A percentile compares a stretch with the other conserved stretches of the same genome.
Evolutionary conservation across 495 filamentous ascomycete genomes (phyloP).

Genomic region (Wilcoxina mikolae): DNA sequence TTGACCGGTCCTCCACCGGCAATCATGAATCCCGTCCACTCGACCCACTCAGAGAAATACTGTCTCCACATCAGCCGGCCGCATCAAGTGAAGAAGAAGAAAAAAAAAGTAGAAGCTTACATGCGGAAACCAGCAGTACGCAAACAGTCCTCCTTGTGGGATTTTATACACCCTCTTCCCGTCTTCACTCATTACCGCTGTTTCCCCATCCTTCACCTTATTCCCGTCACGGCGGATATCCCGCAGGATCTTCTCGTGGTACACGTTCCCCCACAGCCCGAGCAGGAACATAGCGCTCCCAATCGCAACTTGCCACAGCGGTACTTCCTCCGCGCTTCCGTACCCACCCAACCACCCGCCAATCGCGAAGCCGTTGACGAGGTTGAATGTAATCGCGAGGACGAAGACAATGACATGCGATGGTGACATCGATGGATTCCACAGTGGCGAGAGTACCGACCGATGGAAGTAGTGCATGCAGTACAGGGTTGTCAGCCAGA

Average conservation of each 20-base stretch:
- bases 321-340: slow-evolving; percentile 44
- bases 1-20: slow-evolving; percentile 40
- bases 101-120: slow-evolving; percentile 9
- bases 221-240: slow-evolving; percentile 50
- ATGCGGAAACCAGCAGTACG: slow-evolving; percentile 72
- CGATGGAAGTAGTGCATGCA: slow-evolving; percentile 78
- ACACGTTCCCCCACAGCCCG: slow-evolving; percentile 68
- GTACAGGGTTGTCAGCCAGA: slow-evolving; percentile 20
- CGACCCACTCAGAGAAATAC: slow-evolving; percentile 88
- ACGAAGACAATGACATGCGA: slow-evolving; percentile 52
- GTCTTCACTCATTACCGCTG: slow-evolving; percentile 23
- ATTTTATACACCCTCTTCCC: slow-evolving; percentile 83
- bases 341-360: slow-evolving; percentile 70
- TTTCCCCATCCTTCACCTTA: slow-evolving; percentile 26
- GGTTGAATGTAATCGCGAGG: slow-evolving; percentile 53
- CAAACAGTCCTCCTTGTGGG: slow-evolving; percentile 69
- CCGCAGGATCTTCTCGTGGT: slow-evolving; percentile 63
- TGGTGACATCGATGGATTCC: slow-evolving; percentile 77
- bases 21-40: slow-evolving; percentile 83
- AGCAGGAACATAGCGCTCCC: slow-evolving; percentile 39
- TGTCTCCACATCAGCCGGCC: background rate
- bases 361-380: slow-evolving; percentile 60
- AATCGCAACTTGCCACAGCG: slow-evolving; percentile 32
- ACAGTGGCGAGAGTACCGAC: slow-evolving; percentile 61
- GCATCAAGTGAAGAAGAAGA: background rate